These are phyloP conservation scores for Colletotrichum tropicale DNA, from an alignment of 2,329 filamentous ascomycete genomes.

Conservation along the genomic window DNA sequence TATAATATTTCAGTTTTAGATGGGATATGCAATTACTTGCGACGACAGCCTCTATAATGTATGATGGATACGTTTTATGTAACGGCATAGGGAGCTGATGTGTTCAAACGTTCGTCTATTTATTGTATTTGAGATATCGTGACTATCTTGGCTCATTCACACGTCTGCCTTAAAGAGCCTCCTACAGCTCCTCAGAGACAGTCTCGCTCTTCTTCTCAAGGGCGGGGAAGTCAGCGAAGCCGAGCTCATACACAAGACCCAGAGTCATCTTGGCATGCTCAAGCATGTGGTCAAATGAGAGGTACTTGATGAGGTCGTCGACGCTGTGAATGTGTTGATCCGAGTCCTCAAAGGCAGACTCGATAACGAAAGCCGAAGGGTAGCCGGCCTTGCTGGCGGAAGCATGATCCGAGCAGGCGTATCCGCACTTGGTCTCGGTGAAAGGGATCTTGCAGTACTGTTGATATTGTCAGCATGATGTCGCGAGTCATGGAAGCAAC, in stretches of 20 bases:
- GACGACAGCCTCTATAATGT: not conserved
- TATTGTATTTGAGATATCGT: not conserved
- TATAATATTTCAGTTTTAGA: not conserved
- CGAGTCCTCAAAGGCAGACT: conserved; percentile 70
- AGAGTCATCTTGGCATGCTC: conserved; percentile 87
- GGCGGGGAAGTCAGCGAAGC: conserved; percentile 71
- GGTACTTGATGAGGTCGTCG: conserved; percentile 72
- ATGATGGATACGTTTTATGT: not conserved
- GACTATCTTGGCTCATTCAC: not conserved
- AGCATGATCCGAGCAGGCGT: conserved; percentile 80
- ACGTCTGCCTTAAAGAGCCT: not conserved
- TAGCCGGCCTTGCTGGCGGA: conserved; percentile 77
- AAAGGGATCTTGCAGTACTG: conserved; percentile 89
- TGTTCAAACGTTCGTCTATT: not conserved
- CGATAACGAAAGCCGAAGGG: conserved; percentile 77
- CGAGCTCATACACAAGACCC: conserved; percentile 83
- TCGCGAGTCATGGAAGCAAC: conserved; percentile 19
- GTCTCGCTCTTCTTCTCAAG: conserved; percentile 33
- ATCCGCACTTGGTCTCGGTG: conserved; percentile 86
- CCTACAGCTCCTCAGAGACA: not conserved
- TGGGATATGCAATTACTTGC: not conserved
- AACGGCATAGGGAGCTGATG: not conserved
- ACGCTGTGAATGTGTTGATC: conserved; percentile 74
- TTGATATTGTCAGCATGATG: conserved; percentile 7
- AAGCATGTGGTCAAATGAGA: conserved; percentile 89